Evolutionary conservation across 192 early-diverging fungal species (phyloP).

Genomic region (Backusella westeae): DNA sequence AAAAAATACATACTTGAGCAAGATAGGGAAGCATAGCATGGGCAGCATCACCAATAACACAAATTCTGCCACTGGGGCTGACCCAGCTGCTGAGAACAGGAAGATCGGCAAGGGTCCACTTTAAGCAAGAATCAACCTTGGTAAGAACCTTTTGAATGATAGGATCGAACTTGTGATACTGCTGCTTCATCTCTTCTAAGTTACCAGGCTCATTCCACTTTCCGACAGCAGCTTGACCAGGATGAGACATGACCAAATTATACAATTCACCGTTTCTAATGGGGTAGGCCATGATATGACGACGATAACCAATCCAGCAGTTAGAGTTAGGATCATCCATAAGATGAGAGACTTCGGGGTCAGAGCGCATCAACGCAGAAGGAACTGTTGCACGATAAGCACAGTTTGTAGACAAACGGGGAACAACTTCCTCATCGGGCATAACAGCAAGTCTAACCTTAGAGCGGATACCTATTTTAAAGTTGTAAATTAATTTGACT

Average conservation of each 20-base stretch:
- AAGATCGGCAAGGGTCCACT: conserved; percentile 21
- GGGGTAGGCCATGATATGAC: conserved; percentile 17
- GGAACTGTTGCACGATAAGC: conserved; percentile 20
- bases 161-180: conserved; percentile 15
- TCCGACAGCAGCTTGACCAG: conserved; percentile 9
- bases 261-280: conserved; percentile 18
- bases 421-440: neutral
- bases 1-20: conserved; percentile 14
- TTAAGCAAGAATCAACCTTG: conserved; percentile 15
- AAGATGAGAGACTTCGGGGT: conserved; percentile 10
- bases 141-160: conserved; percentile 9
- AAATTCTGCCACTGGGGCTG: conserved; percentile 9
- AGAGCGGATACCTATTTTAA: conserved; percentile 14
- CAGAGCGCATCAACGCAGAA: conserved; percentile 18
- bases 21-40: conserved; percentile 25
- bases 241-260: conserved; percentile 13
- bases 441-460: conserved; percentile 19
- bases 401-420: conserved; percentile 22
- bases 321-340: conserved; percentile 22
- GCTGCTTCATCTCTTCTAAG: conserved; percentile 15
- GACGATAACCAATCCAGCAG: conserved; percentile 19
- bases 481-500: neutral
- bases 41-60: conserved; percentile 16
- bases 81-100: conserved; percentile 18
- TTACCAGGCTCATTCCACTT: conserved; percentile 21